phyloP scores from a whole-genome alignment of 164 flowering plant species.

The Hamamelis virginiana region DNA sequence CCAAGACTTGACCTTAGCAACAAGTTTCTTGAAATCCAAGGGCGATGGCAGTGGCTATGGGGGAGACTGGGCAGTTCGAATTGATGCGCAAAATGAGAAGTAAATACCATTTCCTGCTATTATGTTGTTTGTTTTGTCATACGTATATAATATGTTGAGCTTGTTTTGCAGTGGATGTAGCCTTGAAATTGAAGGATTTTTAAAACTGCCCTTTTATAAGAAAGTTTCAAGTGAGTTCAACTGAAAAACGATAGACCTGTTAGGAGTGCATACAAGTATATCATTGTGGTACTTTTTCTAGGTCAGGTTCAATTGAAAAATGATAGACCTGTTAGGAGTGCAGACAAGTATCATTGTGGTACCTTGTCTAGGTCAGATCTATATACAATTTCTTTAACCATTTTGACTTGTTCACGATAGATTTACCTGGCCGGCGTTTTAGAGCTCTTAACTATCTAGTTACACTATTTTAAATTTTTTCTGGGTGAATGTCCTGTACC shows the following conservation, averaged over 20 bases:
- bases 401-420: too few relatives aligned
- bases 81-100: slow-evolving; percentile 54
- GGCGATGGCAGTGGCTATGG: slow-evolving; percentile 79
- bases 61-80: slow-evolving; percentile 93
- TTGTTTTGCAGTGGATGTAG: slow-evolving; percentile 1
- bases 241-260: not conserved
- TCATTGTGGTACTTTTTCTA: too few relatives aligned
- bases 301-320: too few relatives aligned
- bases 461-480: too few relatives aligned
- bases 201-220: not conserved
- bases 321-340: not conserved
- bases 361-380: too few relatives aligned
- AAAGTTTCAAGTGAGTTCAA: too few relatives aligned
- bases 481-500: too few relatives aligned
- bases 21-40: slow-evolving; percentile 76
- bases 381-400: too few relatives aligned
- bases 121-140: not conserved
- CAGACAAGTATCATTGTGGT: too few relatives aligned
- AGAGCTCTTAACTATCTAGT: too few relatives aligned
- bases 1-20: slow-evolving; percentile 55
- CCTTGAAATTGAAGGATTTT: not conserved
- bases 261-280: not conserved
- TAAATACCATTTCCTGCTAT: slow-evolving; percentile 24
- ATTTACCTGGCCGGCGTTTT: too few relatives aligned
- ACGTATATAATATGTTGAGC: slow-evolving; percentile 3